A percentile compares a stretch with the other conserved stretches of the same genome.
These are phyloP conservation scores for Sclerotinia sclerotiorum DNA, from an alignment of 2,329 filamentous ascomycete species.

Conservation along the genomic window DNA sequence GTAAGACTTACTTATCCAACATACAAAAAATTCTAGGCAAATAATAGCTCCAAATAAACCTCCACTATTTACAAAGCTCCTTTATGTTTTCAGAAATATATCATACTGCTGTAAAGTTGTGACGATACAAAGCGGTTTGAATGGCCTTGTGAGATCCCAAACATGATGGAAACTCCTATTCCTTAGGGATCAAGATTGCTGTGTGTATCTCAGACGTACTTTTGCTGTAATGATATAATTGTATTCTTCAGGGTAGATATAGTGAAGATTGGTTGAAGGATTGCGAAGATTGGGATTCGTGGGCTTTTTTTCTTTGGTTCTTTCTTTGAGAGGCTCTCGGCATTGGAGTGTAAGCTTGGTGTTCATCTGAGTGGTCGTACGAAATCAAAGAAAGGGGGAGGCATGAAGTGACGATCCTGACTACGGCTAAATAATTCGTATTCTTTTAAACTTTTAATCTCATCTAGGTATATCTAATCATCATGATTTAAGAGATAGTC, in stretches of 20 bases:
- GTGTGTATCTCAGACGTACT: background rate
- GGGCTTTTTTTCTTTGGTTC: background rate
- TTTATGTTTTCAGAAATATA: no score
- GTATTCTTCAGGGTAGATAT: background rate
- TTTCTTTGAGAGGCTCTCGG: background rate
- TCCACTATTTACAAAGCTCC: background rate
- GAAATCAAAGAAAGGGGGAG: background rate
- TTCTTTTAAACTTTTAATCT: constrained; percentile 9
- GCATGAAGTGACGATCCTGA: background rate
- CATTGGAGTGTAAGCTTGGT: no score
- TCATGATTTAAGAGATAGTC: constrained; percentile 45
- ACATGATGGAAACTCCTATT: no score
- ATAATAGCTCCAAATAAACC: background rate
- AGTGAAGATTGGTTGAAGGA: background rate
- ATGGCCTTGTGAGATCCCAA: background rate
- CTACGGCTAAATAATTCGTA: background rate
- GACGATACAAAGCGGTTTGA: background rate
- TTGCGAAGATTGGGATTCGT: background rate
- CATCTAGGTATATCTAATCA: constrained; percentile 4
- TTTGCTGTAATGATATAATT: background rate
- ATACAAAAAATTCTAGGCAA: background rate
- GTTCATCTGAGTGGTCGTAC: background rate
- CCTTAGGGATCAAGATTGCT: background rate
- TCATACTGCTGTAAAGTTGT: background rate
- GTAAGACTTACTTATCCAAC: constrained; percentile 1